Evolutionary conservation across 768 basidiomycete genomes (phyloP), one percentile per base, ranked within the genome.

Genomic region (Imleria badia): DNA sequence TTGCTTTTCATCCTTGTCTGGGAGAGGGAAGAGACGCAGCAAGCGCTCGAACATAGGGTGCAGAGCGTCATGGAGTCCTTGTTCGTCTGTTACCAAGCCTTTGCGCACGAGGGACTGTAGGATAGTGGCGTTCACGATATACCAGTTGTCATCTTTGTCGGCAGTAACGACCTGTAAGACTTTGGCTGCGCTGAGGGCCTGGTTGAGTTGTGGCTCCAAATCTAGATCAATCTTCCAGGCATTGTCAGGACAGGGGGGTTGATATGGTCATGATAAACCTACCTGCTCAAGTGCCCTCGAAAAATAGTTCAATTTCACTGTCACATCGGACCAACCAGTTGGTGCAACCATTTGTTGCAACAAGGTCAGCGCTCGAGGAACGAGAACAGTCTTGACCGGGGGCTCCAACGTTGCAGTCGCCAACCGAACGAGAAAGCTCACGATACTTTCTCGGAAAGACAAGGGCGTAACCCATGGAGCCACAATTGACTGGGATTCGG

Each of bases 401-500:
- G 78, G 70, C n/a, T 77, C 77, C 52, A 83, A 78, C 1, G 80
- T 73, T 30, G 82, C 80, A 15, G 91, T 91, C 10, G 91, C 86
- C 43, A 98, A 79, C 44, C 96, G 87, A n/a, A 99, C 86, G 33
- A 99, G 81, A 72, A 94, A 97, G 75, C 93, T 94, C 59, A 98
- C 89, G 74, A 97, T 90, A 55, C 87, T 87, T 72, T 98, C 96
- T 29, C 92, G 83, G 52, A 92, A 85, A 20, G 80, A 78, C 29
- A 90, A 73, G 3, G 95, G 92, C 0, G 90, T 91, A 20, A 81
- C 70, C 91, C 93, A 95, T 6, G 34, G 65, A 51, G 43, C 67
- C 56, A 43, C 60, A n/a, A 56, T 57, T n/a, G 61, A 41, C 22
- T 59, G 67, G 2, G 55, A 52, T 50, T 69, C 71, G 1, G 59